phyloP scores from a whole-genome alignment of 345 rosid genomes.

The Brassica nigra region DNA sequence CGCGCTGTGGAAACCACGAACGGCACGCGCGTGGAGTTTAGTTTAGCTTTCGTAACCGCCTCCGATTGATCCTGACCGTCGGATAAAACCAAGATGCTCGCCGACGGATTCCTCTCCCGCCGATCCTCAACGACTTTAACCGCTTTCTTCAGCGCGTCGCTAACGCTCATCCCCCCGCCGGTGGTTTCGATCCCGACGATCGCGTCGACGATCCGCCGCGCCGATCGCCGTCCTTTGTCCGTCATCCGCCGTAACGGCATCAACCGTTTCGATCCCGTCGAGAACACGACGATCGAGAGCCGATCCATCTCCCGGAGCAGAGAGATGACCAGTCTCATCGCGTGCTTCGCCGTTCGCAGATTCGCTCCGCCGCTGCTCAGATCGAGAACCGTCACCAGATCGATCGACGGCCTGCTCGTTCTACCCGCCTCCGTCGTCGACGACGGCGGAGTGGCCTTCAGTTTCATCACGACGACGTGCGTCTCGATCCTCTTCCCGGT shows the following conservation, averaged over 20 bases:
- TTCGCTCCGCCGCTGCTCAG: constrained; percentile 53
- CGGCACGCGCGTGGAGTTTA: constrained; percentile 30
- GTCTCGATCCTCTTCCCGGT: constrained; percentile 62
- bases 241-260: constrained; percentile 78
- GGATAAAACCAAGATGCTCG: constrained; percentile 58
- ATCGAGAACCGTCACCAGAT: constrained; percentile 75
- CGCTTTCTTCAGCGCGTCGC: constrained; percentile 85
- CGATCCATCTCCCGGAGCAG: constrained; percentile 67
- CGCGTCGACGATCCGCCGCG: constrained; percentile 66
- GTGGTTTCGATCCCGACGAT: constrained; percentile 42
- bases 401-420: constrained; percentile 62
- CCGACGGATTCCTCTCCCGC: constrained; percentile 65
- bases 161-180: constrained; percentile 61
- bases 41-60: constrained; percentile 30
- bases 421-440: constrained; percentile 31
- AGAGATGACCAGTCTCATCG: constrained; percentile 63
- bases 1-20: constrained; percentile 64
- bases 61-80: constrained; percentile 59
- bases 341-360: constrained; percentile 60
- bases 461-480: constrained; percentile 55
- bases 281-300: constrained; percentile 76
- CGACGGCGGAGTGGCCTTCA: constrained; percentile 57
- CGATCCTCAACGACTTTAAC: constrained; percentile 88
- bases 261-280: constrained; percentile 69
- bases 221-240: constrained; percentile 65